phyloP scores from a whole-genome alignment of 2,329 filamentous ascomycete species.

The Trichoderma arundinaceum region DNA sequence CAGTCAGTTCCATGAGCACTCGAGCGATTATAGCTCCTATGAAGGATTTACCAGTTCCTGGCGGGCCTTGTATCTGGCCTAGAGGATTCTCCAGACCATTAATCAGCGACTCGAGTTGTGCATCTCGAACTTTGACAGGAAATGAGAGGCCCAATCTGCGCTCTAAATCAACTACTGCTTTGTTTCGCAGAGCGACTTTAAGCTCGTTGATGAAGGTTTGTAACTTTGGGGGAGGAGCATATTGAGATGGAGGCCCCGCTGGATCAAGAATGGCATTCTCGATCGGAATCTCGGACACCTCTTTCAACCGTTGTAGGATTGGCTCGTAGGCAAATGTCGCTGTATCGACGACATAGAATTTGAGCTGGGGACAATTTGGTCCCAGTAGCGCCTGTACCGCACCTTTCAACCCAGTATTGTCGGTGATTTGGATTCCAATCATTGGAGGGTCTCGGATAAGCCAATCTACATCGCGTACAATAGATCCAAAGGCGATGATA shows the following conservation, averaged over 20 bases:
- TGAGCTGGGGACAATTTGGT: constrained; percentile 36
- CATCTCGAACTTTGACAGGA: constrained; percentile 34
- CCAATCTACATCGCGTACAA: constrained; percentile 57
- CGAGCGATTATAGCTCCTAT: constrained; percentile 69
- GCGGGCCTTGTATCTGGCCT: constrained; percentile 73
- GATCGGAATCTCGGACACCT: constrained; percentile 61
- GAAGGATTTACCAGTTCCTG: constrained; percentile 78
- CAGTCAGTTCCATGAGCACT: constrained; percentile 55
- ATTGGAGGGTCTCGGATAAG: constrained; percentile 53
- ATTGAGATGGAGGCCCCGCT: constrained; percentile 6
- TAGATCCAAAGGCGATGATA: constrained; percentile 64
- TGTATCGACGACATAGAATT: constrained; percentile 66
- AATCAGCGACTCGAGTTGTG: constrained; percentile 63
- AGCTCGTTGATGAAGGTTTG: background rate
- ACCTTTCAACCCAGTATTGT: constrained; percentile 52
- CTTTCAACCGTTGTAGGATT: constrained; percentile 64
- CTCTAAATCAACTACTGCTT: constrained; percentile 31
- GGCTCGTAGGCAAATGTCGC: constrained; percentile 73
- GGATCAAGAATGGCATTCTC: constrained; percentile 56
- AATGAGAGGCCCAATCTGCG: constrained; percentile 38
- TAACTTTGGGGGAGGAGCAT: constrained; percentile 31
- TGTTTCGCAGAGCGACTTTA: background rate
- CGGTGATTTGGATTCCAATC: constrained; percentile 58
- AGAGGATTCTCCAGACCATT: constrained; percentile 59
- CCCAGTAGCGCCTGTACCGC: constrained; percentile 53